Evolutionary conservation across 2,329 filamentous ascomycete species (phyloP).

Genomic region (Atkinsonella texensis): DNA sequence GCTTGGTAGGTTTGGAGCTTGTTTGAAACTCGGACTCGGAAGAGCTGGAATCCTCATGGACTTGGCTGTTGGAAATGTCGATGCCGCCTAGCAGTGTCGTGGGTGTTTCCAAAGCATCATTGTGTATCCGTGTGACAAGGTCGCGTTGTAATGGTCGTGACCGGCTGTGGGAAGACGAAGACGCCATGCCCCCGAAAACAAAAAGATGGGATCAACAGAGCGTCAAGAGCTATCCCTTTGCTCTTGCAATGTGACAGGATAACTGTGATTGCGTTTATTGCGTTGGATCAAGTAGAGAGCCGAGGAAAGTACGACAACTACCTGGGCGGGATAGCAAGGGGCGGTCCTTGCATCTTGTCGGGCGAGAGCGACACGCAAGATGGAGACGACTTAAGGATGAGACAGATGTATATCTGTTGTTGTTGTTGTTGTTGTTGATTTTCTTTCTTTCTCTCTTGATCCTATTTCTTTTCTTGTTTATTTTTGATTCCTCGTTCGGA

Average conservation of each 20-base stretch:
- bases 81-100: constrained; percentile 16
- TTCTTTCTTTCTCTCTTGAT: not conserved
- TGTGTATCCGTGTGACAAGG: constrained; percentile 25
- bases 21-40: constrained; percentile 29
- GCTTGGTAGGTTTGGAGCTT: constrained; percentile 11
- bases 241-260: too few relatives aligned
- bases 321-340: not conserved
- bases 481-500: not conserved
- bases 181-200: constrained; percentile 17
- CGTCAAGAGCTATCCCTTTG: not conserved
- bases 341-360: constrained; percentile 5
- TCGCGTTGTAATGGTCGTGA: constrained; percentile 18
- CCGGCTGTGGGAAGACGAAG: constrained; percentile 18
- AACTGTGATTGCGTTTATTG: too few relatives aligned
- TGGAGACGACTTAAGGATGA: not conserved
- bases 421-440: not conserved
- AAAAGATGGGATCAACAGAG: not conserved
- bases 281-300: not conserved
- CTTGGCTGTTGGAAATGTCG: constrained; percentile 17
- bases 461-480: not conserved
- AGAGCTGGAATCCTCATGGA: constrained; percentile 29
- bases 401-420: not conserved
- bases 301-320: constrained; percentile 6
- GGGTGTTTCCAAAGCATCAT: constrained; percentile 21
- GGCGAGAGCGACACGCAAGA: not conserved